Evolutionary conservation across 2,329 filamentous ascomycete genomes (phyloP).

Genomic region (Fusarium luffae): DNA sequence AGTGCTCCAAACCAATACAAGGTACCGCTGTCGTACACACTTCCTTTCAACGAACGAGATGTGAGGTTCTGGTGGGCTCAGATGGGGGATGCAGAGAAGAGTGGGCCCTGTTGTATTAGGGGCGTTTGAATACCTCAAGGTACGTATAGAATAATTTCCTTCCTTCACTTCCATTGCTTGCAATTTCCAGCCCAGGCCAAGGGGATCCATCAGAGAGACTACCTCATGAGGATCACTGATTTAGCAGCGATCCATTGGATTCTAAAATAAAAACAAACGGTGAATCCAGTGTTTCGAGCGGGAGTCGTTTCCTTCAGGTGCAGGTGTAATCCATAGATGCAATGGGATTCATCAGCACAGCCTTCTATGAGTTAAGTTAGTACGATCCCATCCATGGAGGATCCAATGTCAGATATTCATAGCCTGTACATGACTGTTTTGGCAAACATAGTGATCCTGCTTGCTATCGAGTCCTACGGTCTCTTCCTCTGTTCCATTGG

Average conservation of each 20-base stretch:
- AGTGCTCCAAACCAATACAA: conserved; percentile 13
- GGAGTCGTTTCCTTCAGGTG: conserved; percentile 26
- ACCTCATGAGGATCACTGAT: conserved; percentile 1
- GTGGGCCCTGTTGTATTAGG: conserved; percentile 37
- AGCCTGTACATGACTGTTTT: not conserved
- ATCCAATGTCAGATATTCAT: not conserved
- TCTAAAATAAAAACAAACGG: conserved; percentile 38
- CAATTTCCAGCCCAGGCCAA: conserved; percentile 38
- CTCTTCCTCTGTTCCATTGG: not conserved
- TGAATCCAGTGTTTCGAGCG: conserved; percentile 36
- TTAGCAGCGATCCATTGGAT: conserved; percentile 21
- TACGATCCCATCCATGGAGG: not conserved
- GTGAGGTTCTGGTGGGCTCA: conserved; percentile 27
- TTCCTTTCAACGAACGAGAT: conserved; percentile 29
- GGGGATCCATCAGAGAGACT: conserved; percentile 28
- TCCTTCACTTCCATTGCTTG: conserved; percentile 15
- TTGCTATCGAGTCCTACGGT: conserved; percentile 1
- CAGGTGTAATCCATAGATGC: not conserved
- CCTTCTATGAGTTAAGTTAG: conserved; percentile 20
- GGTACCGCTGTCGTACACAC: conserved; percentile 20
- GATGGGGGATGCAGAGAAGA: conserved; percentile 23
- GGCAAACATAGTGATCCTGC: conserved; percentile 8
- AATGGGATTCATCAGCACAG: conserved; percentile 28
- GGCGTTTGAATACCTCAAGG: conserved; percentile 24
- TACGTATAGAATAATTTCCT: conserved; percentile 25